Evolutionary conservation across 768 basidiomycete species (phyloP).

Genomic region (Melanogaster broomeanus): DNA sequence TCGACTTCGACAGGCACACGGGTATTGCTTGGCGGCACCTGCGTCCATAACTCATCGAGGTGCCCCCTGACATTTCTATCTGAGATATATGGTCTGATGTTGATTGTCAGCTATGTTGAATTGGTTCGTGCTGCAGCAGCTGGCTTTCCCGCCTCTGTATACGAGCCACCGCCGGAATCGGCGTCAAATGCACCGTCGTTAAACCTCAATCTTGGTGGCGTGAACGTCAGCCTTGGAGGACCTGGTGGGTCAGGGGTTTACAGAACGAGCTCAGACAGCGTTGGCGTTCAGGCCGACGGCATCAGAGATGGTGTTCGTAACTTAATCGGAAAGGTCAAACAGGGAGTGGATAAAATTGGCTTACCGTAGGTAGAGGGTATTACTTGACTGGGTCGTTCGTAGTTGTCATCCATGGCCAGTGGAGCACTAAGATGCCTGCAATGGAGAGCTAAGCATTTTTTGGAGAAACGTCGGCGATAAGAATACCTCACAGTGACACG

Average conservation of each 20-base stretch:
- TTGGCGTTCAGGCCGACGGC: constrained; percentile 81
- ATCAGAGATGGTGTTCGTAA: constrained; percentile 87
- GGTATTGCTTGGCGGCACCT: constrained; percentile 90
- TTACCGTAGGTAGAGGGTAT: constrained; percentile 18
- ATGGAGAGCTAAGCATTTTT: neutral
- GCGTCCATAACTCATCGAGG: constrained; percentile 93
- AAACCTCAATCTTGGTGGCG: constrained; percentile 89
- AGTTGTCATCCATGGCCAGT: neutral
- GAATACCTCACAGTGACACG: too few species aligned
- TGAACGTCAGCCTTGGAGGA: constrained; percentile 94
- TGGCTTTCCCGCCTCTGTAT: constrained; percentile 63
- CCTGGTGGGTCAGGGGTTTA: constrained; percentile 82
- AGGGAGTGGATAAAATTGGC: constrained; percentile 71
- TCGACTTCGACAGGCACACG: constrained; percentile 64
- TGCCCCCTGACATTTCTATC: constrained; percentile 36
- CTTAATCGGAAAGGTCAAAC: constrained; percentile 86
- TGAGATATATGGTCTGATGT: neutral
- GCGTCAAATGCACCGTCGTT: constrained; percentile 73
- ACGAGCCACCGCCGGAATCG: constrained; percentile 76
- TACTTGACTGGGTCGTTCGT: neutral
- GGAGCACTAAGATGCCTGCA: neutral
- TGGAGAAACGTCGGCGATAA: too few species aligned
- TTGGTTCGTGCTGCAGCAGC: constrained; percentile 79
- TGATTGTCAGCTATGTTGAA: constrained; percentile 69
- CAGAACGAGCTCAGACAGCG: constrained; percentile 71